phyloP scores from a whole-genome alignment of 2,329 filamentous ascomycete species.

The Fusarium tjaetaba region DNA sequence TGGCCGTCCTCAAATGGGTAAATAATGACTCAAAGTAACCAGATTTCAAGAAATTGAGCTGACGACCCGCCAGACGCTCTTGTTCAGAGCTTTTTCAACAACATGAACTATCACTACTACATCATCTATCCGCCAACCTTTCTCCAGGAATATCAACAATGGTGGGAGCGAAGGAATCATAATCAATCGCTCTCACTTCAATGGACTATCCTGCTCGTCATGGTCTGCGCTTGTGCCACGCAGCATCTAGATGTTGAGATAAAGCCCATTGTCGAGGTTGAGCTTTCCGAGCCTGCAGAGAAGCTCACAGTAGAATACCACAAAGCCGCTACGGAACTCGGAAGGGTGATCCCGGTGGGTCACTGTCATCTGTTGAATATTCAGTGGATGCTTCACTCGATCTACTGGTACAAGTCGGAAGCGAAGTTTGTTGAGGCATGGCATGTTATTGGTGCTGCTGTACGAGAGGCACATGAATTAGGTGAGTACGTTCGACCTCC shows the following conservation, averaged over 20 bases:
- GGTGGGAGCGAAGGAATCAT: conserved; percentile 46
- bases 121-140: conserved; percentile 50
- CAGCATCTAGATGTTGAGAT: conserved; percentile 47
- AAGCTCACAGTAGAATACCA: conserved; percentile 47
- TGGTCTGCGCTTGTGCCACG: conserved; percentile 50
- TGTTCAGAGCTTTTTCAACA: conserved; percentile 50
- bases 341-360: conserved; percentile 46
- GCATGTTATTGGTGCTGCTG: conserved; percentile 48
- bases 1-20: conserved; percentile 48
- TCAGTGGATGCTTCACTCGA: conserved; percentile 49
- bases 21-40: not conserved
- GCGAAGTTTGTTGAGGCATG: conserved; percentile 49
- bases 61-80: conserved; percentile 43
- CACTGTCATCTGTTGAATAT: conserved; percentile 48
- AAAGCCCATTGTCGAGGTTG: conserved; percentile 42
- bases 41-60: not conserved
- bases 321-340: conserved; percentile 45
- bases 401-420: conserved; percentile 50
- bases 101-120: conserved; percentile 52
- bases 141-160: conserved; percentile 48
- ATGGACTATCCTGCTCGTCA: conserved; percentile 51
- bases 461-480: conserved; percentile 49
- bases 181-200: conserved; percentile 45
- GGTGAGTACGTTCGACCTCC: conserved; percentile 22
- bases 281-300: conserved; percentile 42